Base-by-base conservation (phyloP, 441 rosid species). In the Gossypium gossypioides region DNA sequence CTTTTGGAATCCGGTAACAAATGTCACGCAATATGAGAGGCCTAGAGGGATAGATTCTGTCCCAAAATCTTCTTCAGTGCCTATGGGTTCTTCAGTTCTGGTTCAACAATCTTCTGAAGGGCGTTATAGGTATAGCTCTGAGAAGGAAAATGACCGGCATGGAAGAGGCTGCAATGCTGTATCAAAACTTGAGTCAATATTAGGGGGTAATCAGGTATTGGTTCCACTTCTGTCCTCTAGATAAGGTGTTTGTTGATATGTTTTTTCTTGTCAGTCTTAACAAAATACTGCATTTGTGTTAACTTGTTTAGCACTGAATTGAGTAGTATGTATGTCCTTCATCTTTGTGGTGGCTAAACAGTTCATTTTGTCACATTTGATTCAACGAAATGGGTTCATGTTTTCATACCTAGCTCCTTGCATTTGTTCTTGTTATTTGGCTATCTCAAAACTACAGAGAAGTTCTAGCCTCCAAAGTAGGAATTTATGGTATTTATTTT, bases 1-100 rank as follows among this genome's bases (percentile, higher is more conserved):
- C 81, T 90, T 83, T 75, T 90, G 93, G 96, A 88, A 90, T 81
- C 93, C 93, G 0, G 91, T 81, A 77, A 90, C 93, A 15, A 90
- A 90, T 75, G 86, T 83, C 27, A 88, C 91, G 19, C 93, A 90
- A 68, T 90, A 90, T 56, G 96, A 90, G 77, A 84, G 82, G 83
- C 93, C 95, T 74, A 32, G 75, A 12, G 55, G 58, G 9, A 12
- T 67, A 2, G 74, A 74, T 66, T 72, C 60, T 56, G 56, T 42
- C 3, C 59, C 71, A 0, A 85, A 82, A 78, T 34, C 83, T 8
- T 44, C 83, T n/a, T 27, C 44, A 4, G 73, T 75, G 64, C 84
- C 87, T 27, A 40, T 83, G 22, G 83, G 79, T 62, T 86, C 96
- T 46, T 85, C 90, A 21, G 79, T 83, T 71, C 89, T 83, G 74